Conservation (phyloP, 495 filamentous ascomycete genomes). For the Hypoxylon fragiforme region DNA sequence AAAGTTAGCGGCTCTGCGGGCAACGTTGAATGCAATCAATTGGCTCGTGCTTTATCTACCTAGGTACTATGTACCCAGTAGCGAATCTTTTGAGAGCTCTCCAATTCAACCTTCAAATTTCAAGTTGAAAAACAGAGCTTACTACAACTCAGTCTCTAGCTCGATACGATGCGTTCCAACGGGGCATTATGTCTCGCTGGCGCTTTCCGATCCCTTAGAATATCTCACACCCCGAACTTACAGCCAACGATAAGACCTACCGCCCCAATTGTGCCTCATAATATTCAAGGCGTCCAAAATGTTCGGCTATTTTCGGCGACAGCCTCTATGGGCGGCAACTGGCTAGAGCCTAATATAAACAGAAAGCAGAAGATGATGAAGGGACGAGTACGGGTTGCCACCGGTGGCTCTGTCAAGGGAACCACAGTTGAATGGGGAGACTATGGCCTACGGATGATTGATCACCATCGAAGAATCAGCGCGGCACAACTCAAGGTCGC, state of each 20-base stretch:
- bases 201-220: conserved; percentile 48
- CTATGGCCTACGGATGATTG: conserved; percentile 89
- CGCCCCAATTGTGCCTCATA: conserved; percentile 19
- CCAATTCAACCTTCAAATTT: conserved; percentile 11
- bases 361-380: conserved; percentile 86
- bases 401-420: conserved; percentile 85
- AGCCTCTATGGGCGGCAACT: conserved; percentile 60
- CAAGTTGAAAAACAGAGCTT: conserved; percentile 3
- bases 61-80: too few relatives aligned
- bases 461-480: conserved; percentile 89
- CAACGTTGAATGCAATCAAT: neutral
- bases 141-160: too few relatives aligned
- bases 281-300: conserved; percentile 33
- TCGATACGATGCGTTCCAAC: conserved; percentile 45
- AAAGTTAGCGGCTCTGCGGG: too few relatives aligned
- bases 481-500: conserved; percentile 84
- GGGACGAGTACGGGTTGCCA: conserved; percentile 83
- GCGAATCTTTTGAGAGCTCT: conserved; percentile 13
- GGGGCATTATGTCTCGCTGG: conserved; percentile 44
- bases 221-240: conserved; percentile 38
- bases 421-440: conserved; percentile 97
- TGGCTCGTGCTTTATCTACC: conserved; percentile 9
- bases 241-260: conserved; percentile 40
- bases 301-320: conserved; percentile 76
- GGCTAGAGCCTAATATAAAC: conserved; percentile 77